A percentile compares a stretch with the other conserved stretches of the same genome.
These are phyloP conservation scores for Debaryomyces coudertii DNA, from an alignment of 1,139 yeast genomes.

Conservation along the genomic window DNA sequence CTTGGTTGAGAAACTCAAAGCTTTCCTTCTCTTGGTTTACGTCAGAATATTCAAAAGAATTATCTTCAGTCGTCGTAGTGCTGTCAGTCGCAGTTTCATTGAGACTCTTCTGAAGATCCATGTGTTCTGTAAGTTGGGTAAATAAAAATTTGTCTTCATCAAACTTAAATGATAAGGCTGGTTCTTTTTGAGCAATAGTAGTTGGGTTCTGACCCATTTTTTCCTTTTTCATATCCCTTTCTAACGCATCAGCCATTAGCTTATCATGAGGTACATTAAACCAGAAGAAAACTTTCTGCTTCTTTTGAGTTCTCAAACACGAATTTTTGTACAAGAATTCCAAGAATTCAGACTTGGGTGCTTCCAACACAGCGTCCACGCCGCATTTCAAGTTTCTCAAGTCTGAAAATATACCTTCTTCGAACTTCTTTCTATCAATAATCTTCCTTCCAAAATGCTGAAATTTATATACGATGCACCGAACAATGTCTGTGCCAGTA, in stretches of 20 bases:
- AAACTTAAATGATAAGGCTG: slow-evolving; percentile 63
- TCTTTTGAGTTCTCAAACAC: slow-evolving; percentile 92
- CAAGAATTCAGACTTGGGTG: slow-evolving; percentile 83
- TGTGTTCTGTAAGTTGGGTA: slow-evolving; percentile 53
- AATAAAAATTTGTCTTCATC: slow-evolving; percentile 50
- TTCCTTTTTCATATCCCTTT: slow-evolving; percentile 88
- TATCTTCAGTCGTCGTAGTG: slow-evolving; percentile 12
- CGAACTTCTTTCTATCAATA: slow-evolving; percentile 87
- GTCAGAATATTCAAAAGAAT: slow-evolving; percentile 24
- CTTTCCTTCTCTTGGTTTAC: slow-evolving; percentile 16
- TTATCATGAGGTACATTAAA: slow-evolving; percentile 94
- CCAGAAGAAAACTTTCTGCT: slow-evolving; percentile 97
- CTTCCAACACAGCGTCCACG: slow-evolving; percentile 83
- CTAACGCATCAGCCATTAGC: slow-evolving; percentile 90
- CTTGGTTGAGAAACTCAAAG: slow-evolving; percentile 26
- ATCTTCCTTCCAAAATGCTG: slow-evolving; percentile 88
- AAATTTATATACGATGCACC: slow-evolving; percentile 87
- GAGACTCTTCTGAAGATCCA: slow-evolving; percentile 35
- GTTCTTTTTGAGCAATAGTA: slow-evolving; percentile 60
- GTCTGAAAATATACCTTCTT: slow-evolving; percentile 94
- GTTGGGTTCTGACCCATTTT: slow-evolving; percentile 57
- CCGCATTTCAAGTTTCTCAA: slow-evolving; percentile 85
- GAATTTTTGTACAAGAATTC: slow-evolving; percentile 83
- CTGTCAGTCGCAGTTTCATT: slow-evolving; percentile 14
- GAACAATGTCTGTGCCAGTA: slow-evolving; percentile 95